Evolutionary conservation across 1,284 basidiomycete species (phyloP).

Genomic region (Ceratobasidium sp.): DNA sequence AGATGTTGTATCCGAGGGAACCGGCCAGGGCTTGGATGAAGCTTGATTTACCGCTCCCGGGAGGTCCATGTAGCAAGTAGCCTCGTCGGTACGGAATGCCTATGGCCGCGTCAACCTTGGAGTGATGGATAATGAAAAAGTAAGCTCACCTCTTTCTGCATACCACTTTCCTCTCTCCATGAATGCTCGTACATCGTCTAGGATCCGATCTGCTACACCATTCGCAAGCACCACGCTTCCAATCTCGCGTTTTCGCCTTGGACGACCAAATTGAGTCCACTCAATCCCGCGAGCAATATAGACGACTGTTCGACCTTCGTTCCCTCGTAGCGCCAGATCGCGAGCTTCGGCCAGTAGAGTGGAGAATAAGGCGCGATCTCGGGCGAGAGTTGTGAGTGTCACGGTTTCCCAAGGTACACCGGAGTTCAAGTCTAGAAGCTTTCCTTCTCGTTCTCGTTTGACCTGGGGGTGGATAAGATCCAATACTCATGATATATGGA

Average conservation of each 20-base stretch:
- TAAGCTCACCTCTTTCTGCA: constrained; percentile 84
- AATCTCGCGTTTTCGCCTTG: constrained; percentile 87
- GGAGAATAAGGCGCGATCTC: constrained; percentile 86
- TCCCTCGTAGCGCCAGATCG: constrained; percentile 84
- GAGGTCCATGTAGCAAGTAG: constrained; percentile 95
- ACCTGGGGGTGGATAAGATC: constrained; percentile 8
- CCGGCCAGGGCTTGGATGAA: constrained; percentile 98
- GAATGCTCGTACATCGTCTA: constrained; percentile 86
- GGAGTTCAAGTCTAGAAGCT: constrained; percentile 90
- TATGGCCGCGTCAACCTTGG: constrained; percentile 56
- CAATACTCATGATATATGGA: not conserved
- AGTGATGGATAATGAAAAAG: not conserved
- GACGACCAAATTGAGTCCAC: constrained; percentile 96
- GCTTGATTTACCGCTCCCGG: constrained; percentile 97
- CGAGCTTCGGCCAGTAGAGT: constrained; percentile 88
- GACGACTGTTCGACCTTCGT: constrained; percentile 95
- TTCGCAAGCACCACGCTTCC: constrained; percentile 91
- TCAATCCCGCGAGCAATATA: constrained; percentile 97
- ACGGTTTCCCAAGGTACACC: constrained; percentile 98
- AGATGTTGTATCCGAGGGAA: constrained; percentile 93
- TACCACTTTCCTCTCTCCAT: constrained; percentile 92
- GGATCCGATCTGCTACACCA: constrained; percentile 84
- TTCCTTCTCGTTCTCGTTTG: constrained; percentile 88
- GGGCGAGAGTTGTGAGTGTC: constrained; percentile 91
- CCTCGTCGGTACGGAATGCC: constrained; percentile 98